These are phyloP conservation scores for Colletotrichum paranaense DNA, from an alignment of 2,329 filamentous ascomycete species.

Conservation along the genomic window DNA sequence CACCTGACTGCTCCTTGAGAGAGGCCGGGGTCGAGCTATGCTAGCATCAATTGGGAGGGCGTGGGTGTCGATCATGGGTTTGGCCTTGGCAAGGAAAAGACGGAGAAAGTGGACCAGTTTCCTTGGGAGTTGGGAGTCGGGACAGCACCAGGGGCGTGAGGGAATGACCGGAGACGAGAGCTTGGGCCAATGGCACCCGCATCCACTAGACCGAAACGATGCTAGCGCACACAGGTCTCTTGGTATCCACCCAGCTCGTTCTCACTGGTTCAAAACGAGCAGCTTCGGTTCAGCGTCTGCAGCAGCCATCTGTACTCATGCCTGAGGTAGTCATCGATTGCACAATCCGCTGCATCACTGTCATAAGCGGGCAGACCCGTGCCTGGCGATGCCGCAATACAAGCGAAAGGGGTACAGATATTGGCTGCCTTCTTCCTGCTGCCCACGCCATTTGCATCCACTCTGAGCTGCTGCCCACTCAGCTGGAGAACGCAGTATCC, in stretches of 20 bases:
- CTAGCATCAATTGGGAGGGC: slow-evolving; percentile 24
- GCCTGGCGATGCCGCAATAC: background rate
- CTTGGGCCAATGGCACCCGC: background rate
- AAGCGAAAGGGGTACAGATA: background rate
- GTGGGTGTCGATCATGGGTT: slow-evolving; percentile 34
- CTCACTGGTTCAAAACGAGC: slow-evolving; percentile 5
- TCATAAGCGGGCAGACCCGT: slow-evolving; percentile 4
- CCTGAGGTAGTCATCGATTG: slow-evolving; percentile 30
- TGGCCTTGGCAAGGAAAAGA: slow-evolving; percentile 18
- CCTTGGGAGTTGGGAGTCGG: no score
- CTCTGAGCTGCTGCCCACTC: slow-evolving; percentile 9
- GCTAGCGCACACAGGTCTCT: background rate
- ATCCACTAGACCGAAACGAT: background rate
- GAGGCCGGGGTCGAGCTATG: slow-evolving; percentile 27
- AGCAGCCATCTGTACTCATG: slow-evolving; percentile 20
- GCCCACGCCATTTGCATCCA: slow-evolving; percentile 18
- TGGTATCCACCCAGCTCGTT: background rate
- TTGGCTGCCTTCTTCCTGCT: slow-evolving; percentile 4
- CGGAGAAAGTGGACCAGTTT: slow-evolving; percentile 4
- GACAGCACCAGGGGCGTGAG: background rate
- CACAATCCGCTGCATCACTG: slow-evolving; percentile 31
- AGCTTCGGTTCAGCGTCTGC: slow-evolving; percentile 3
- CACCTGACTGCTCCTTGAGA: slow-evolving; percentile 24
- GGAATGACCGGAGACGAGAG: background rate
- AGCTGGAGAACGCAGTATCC: no score